phyloP scores from a whole-genome alignment of 768 basidiomycete genomes.

The Lactarius sp. region DNA sequence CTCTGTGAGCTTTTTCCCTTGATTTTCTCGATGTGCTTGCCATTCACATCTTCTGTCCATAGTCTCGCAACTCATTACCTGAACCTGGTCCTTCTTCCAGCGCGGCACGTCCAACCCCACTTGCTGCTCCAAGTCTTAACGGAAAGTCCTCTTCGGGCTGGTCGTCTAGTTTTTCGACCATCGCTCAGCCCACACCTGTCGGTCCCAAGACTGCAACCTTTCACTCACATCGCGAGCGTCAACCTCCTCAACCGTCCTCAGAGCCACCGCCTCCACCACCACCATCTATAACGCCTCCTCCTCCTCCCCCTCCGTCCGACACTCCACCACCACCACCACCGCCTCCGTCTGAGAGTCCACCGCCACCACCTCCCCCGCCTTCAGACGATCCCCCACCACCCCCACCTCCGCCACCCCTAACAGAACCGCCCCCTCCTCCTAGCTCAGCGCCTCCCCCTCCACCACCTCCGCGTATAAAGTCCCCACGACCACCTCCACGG shows the following conservation, averaged over 20 bases:
- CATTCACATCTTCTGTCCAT: conserved; percentile 18
- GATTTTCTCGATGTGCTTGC: conserved; percentile 13
- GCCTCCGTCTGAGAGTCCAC: conserved; percentile 27
- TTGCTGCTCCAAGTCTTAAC: conserved; percentile 20
- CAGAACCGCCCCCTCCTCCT: conserved; percentile 35
- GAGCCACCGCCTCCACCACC: conserved; percentile 32
- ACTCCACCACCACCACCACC: conserved; percentile 31
- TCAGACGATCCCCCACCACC: conserved; percentile 28
- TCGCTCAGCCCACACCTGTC: conserved; percentile 26
- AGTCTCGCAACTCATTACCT: conserved; percentile 18
- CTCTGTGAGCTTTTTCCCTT: conserved; percentile 30
- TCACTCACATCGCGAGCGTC: conserved; percentile 30
- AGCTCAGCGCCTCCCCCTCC: conserved; percentile 29
- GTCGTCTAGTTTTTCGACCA: conserved; percentile 25
- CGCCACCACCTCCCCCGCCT: conserved; percentile 25
- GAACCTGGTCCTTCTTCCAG: conserved; percentile 17
- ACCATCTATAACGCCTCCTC: conserved; percentile 18
- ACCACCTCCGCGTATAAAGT: conserved; percentile 29
- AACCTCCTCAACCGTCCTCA: conserved; percentile 23
- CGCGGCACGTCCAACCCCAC: conserved; percentile 14
- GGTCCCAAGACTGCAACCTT: conserved; percentile 25
- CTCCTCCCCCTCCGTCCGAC: conserved; percentile 30
- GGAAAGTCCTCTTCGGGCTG: conserved; percentile 24
- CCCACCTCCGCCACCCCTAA: conserved; percentile 15
- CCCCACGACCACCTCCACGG: conserved; percentile 19